Conservation (phyloP, 768 basidiomycete species). For the Stropharia rugosoannulata region DNA sequence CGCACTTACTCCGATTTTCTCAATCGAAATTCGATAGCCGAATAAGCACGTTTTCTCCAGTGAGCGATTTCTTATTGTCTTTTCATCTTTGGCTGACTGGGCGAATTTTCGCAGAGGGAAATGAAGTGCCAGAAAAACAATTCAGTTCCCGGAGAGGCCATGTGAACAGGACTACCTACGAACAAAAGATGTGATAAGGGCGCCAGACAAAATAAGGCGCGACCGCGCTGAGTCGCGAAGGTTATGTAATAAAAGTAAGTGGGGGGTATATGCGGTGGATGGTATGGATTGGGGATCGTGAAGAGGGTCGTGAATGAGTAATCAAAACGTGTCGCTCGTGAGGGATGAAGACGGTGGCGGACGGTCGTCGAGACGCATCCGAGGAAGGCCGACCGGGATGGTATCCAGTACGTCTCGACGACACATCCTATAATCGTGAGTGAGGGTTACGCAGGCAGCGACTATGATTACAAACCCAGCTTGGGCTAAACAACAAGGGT, state of each 20-base stretch:
- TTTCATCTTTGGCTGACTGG: constrained; percentile 12
- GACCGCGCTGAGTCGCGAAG: constrained; percentile 11
- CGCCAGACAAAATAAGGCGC: constrained; percentile 16
- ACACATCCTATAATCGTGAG: constrained; percentile 30
- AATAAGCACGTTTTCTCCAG: constrained; percentile 21
- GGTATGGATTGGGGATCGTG: constrained; percentile 19
- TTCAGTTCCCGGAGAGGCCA: constrained; percentile 15
- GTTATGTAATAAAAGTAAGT: constrained; percentile 25
- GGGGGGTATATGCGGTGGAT: constrained; percentile 24
- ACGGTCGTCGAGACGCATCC: constrained; percentile 41
- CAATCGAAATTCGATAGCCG: constrained; percentile 17
- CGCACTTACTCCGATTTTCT: constrained; percentile 16
- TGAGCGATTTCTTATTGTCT: constrained; percentile 27
- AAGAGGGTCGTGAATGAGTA: constrained; percentile 24
- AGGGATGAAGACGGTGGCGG: constrained; percentile 20
- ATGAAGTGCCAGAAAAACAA: constrained; percentile 22
- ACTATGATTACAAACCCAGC: constrained; percentile 30
- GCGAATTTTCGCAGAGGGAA: constrained; percentile 14
- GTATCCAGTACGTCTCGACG: constrained; percentile 38
- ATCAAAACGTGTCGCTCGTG: constrained; percentile 28
- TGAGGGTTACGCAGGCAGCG: constrained; percentile 19
- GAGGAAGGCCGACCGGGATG: constrained; percentile 25
- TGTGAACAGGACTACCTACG: constrained; percentile 19
- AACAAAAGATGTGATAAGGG: constrained; percentile 11
- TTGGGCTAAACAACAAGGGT: constrained; percentile 18